Base-by-base conservation (phyloP, 805 yeast genomes). In the Tetrapisispora pingtungensis region DNA sequence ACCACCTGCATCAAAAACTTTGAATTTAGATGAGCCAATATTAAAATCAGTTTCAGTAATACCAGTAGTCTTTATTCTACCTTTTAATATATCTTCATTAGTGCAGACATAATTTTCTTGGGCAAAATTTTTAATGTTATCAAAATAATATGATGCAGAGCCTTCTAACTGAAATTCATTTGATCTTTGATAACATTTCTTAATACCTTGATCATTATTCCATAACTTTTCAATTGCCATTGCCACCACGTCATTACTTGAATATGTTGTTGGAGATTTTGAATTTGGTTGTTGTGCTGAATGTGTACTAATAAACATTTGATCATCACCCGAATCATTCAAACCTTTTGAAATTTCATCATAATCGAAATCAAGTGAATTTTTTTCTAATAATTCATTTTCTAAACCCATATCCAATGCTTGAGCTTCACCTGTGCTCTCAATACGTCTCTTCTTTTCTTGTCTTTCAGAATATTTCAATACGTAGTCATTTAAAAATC, bases 1-100 rank as follows among this genome's bases (percentile, higher is more conserved):
- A 1, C 98, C 98, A 43, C 98, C 98, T 4, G 96, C 97, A 70
- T 93, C 98, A 36, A 88, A 67, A 35, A 93, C 85, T 56, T 78
- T 80, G 60, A 89, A 81, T 50, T 72, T 76, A 39, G 78, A 73
- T 3, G 77, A 72, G 10, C 78, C 77, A 48, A 90, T 77, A 45
- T 72, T 71, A 66, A 93, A 89, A 44, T 72, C 75, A 6, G 93
- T 83, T 61, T 90, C 96, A 1, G 94, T 84, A 43, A 93, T 87
- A 3, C 98, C 98, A 0, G 97, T 89, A 13, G 98, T 90, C 65
- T 90, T 89, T 55, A 93, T 85, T 31, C 98, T 72, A 4, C 96
- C 97, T 55, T 77, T 81, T 51, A 93, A 67, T 44, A 93, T 88
- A 63, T 93, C 98, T 44, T 74, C 78, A 62, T 90, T 87, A 7